These are phyloP conservation scores for Entomophthora muscae DNA, from an alignment of 371 early-diverging fungal species.

Conservation along the genomic window DNA sequence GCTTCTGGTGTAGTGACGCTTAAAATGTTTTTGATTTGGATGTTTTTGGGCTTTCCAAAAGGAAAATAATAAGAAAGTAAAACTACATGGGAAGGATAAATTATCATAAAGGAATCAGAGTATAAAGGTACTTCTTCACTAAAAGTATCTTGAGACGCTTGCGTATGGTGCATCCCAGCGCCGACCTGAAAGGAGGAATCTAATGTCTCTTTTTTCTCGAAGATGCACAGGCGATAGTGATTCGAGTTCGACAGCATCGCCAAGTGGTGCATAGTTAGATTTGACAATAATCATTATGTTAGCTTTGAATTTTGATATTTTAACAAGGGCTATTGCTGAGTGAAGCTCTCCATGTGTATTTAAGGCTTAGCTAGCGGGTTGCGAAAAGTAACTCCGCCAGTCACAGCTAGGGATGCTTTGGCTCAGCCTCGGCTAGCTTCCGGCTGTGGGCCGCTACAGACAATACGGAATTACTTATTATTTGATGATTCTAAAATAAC, in stretches of 20 bases:
- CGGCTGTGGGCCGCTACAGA: no score
- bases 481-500: no score
- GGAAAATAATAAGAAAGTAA: conserved; percentile 5
- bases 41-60: background rate
- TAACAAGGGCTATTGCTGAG: no score
- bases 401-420: no score
- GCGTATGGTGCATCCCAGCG: background rate
- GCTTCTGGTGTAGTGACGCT: conserved; percentile 1
- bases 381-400: no score
- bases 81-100: background rate
- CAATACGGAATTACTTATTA: no score
- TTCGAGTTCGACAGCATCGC: background rate
- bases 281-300: background rate
- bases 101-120: background rate
- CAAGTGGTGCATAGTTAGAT: background rate
- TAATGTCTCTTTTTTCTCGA: background rate
- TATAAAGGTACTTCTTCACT: background rate
- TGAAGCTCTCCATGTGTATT: no score
- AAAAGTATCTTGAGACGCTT: background rate
- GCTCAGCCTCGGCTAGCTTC: no score
- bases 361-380: no score
- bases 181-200: background rate
- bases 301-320: no score
- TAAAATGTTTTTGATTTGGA: background rate
- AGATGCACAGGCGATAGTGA: background rate